Conservation (phyloP, 257 asterid genomes). For the Ophiorrhiza pumila region DNA sequence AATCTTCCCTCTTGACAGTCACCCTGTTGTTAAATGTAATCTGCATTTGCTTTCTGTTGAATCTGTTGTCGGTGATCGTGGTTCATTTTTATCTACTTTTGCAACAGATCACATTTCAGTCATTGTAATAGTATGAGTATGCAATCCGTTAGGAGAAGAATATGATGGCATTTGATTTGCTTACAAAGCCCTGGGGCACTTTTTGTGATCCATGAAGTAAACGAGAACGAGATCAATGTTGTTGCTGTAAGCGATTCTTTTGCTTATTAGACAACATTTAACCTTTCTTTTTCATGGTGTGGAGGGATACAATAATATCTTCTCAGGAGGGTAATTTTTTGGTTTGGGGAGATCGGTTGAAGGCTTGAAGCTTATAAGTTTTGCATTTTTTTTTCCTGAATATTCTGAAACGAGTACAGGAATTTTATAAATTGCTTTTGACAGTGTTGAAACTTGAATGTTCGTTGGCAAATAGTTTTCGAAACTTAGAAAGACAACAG, state of each 20-base stretch:
- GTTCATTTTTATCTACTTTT: conserved; percentile 9
- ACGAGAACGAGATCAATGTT: background rate
- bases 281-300: background rate
- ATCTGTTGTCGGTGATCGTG: conserved; percentile 1
- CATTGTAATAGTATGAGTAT: conserved; percentile 13
- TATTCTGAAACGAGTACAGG: too few relatives aligned
- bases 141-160: conserved; percentile 13
- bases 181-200: background rate
- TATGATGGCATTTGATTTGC: conserved; percentile 2
- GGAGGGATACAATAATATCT: too few relatives aligned
- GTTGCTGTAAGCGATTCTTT: background rate
- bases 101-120: conserved; percentile 12
- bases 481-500: too few relatives aligned
- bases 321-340: too few relatives aligned
- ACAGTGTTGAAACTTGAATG: too few relatives aligned
- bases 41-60: conserved; percentile 10
- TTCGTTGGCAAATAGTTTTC: too few relatives aligned
- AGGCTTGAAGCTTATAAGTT: too few relatives aligned
- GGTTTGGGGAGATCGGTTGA: too few relatives aligned
- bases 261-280: background rate
- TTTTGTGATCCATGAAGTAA: background rate
- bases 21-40: background rate
- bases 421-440: too few relatives aligned
- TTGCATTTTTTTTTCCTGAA: too few relatives aligned
- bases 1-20: conserved; percentile 3